Conservation (phyloP, 2,329 filamentous ascomycete genomes). For the Endothia cerciana region DNA sequence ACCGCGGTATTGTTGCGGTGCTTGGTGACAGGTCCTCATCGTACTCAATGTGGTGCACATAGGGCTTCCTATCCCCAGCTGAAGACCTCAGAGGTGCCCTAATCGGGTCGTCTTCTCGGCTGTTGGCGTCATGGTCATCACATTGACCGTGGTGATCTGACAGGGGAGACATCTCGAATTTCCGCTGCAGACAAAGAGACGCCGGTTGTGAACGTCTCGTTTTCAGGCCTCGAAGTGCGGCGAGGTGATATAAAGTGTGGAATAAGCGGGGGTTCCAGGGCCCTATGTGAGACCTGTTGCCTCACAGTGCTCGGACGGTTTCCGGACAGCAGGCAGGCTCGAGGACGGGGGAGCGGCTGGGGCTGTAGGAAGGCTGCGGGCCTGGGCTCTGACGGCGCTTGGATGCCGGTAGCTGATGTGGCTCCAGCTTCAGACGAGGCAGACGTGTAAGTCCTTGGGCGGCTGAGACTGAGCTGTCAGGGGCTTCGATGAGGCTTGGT, state of each 20-base stretch:
- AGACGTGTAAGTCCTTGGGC: slow-evolving; percentile 11
- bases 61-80: slow-evolving; percentile 20
- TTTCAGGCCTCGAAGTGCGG: not conserved
- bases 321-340: slow-evolving; percentile 3
- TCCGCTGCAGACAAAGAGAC: not conserved
- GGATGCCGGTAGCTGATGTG: slow-evolving; percentile 20
- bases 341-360: too few relatives aligned
- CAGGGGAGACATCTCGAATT: slow-evolving; percentile 25
- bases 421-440: slow-evolving; percentile 20
- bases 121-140: slow-evolving; percentile 18
- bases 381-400: slow-evolving; percentile 23
- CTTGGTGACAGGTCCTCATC: slow-evolving; percentile 45
- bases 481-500: slow-evolving; percentile 14
- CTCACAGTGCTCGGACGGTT: slow-evolving; percentile 18
- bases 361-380: slow-evolving; percentile 15
- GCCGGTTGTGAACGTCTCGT: not conserved
- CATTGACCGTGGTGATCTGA: slow-evolving; percentile 14
- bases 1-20: slow-evolving; percentile 51
- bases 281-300: slow-evolving; percentile 9
- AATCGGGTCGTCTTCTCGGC: slow-evolving; percentile 13
- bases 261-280: not conserved
- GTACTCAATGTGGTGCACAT: slow-evolving; percentile 25
- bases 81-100: slow-evolving; percentile 18
- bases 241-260: not conserved
- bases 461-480: slow-evolving; percentile 17